Evolutionary conservation across 2,329 filamentous ascomycete genomes (phyloP), one percentile per base, ranked within the genome.

Genomic region (Cytospora leucostoma): DNA sequence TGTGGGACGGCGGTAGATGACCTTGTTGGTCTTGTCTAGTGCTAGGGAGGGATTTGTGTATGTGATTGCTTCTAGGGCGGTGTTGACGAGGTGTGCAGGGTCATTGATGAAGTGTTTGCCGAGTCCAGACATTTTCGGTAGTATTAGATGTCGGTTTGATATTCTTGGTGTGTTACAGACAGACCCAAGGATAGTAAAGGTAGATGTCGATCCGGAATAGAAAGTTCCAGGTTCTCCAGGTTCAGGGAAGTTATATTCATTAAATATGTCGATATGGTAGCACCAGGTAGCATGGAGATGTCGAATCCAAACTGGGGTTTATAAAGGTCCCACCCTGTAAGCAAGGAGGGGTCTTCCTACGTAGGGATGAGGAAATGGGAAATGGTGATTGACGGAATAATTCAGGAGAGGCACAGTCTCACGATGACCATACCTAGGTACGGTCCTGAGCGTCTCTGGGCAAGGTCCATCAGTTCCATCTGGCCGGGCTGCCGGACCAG

Each of bases 101-200:
- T 96, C 90, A 75, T 92, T 88, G 80, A 97, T 87, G 81, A 97
- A 97, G 79, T 97, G 93, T 80, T 95, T 96, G 65, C 81, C 74
- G 44, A 19, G 19, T 17, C 44, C 44, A 37, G 85, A 85, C 51
- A 64, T 64, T 34, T n/a, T 59, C 19, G 19, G 10, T 21, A 12
- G 13, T 34, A 11, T 32, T 27, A 12, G 21, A 27, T 8, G 11
- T 33, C 12, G 11, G 15, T 33, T 44, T 60, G 51, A 17, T 32
- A n/a, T 52, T 13, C 10, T 27, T 27, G 12, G 32, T n/a, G 8
- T 44, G 40, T 19, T 27, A 27, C 27, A 27, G 27, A 10, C 40
- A 44, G 13, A 15, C 8, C n/a, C n/a, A 5, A 19, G 10, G 8
- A 12, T 21, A 19, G 11, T 15, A 19, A 44, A 19, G 1, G 40